Evolutionary conservation across 2,329 filamentous ascomycete species (phyloP), one percentile per base, ranked within the genome.

Genomic region (Fusarium tuaranense): DNA sequence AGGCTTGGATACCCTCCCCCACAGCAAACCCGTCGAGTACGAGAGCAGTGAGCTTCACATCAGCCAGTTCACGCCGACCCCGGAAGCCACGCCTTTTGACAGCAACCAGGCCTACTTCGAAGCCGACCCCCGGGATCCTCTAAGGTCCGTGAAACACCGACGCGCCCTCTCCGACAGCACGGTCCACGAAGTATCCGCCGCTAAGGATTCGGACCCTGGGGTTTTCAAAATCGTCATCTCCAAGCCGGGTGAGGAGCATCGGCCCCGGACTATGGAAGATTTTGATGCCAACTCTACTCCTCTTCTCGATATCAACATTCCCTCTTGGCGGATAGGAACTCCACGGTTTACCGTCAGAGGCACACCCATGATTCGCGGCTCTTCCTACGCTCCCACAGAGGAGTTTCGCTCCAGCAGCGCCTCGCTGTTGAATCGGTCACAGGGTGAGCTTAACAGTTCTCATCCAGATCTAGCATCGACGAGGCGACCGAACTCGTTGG

Each of bases 141-240:
- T 64, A 25, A 75, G 77, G 27, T 77, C 78, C 36, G 81, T 74
- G 72, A 82, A 78, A 41, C 91, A 88, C 73, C 88, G 89, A 65
- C 91, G 93, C 74, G 91, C 93, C 22, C 86, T 92, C 77, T 97
- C 95, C 1, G 93, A 95, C 79, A 95, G 94, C 38, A 95, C 93
- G 7, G 85, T 93, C 65, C 92, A 92, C 58, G 94, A 95, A 74
- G 87, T 88, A 57, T 86, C 82, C 66, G 80, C 81, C 41, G 86
- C 84, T 63, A 87, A 86, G 72, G 88, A 87, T 76, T 86, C 87
- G 22, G 91, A 93, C 69, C 87, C 87, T 4, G 93, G 92, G 38
- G 93, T 91, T 67, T 92, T 97, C 82, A 95, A 93, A 80, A 91
- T 97, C 41, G 88, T 96, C 70, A 96, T 97, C 78, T 93, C 95